Evolutionary conservation across 2,329 filamentous ascomycete species (phyloP).

Genomic region (Basipetospora chlamydospora): DNA sequence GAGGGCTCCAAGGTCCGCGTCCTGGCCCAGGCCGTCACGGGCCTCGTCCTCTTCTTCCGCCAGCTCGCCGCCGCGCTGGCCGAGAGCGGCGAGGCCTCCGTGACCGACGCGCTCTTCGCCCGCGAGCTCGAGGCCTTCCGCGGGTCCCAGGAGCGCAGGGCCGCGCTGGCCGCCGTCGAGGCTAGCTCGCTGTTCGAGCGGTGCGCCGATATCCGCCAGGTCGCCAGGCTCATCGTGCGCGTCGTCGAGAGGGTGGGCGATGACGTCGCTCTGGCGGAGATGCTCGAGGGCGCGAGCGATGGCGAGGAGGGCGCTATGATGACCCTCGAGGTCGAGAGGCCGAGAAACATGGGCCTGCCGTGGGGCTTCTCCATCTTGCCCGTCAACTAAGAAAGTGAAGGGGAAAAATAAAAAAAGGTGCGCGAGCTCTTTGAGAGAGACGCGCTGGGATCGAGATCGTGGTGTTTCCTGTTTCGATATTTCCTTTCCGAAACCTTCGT

Average conservation of each 20-base stretch:
- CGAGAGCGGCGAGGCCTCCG: no score
- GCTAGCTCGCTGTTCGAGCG: conserved; percentile 15
- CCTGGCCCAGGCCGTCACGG: conserved; percentile 20
- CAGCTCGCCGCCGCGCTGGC: conserved; percentile 9
- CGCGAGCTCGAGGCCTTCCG: conserved; percentile 17
- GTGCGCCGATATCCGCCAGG: conserved; percentile 18
- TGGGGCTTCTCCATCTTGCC: conserved; percentile 23
- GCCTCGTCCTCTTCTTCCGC: conserved; percentile 17
- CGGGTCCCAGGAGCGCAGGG: conserved; percentile 14
- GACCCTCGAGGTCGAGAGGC: conserved; percentile 6
- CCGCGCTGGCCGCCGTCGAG: conserved; percentile 17
- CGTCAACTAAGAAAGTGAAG: conserved; percentile 16
- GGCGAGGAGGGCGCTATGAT: neutral
- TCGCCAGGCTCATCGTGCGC: conserved; percentile 17
- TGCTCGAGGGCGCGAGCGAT: conserved; percentile 7
- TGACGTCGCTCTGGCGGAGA: conserved; percentile 6
- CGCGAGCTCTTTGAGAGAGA: no score
- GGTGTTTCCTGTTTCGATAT: no score
- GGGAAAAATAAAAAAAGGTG: neutral
- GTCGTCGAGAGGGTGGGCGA: conserved; percentile 12
- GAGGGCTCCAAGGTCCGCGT: conserved; percentile 18
- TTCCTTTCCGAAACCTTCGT: no score
- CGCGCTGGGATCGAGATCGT: no score
- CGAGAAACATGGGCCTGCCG: conserved; percentile 21
- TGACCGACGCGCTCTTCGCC: conserved; percentile 12